Conservation (phyloP, 2,329 filamentous ascomycete genomes). For the Colletotrichum somersetense region DNA sequence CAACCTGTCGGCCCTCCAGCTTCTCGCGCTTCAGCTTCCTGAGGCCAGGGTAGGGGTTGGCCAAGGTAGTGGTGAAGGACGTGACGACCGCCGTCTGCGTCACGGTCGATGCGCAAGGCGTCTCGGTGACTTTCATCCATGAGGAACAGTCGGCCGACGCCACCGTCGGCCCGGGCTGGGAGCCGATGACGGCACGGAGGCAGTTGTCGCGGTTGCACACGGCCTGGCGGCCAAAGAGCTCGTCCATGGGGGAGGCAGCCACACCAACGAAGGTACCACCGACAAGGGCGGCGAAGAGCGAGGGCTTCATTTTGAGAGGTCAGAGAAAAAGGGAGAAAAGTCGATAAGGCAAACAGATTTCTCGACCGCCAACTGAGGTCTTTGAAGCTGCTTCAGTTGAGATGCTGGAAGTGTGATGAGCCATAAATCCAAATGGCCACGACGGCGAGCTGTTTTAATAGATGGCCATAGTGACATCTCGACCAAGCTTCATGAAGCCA, state of each 20-base stretch:
- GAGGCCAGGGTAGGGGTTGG: slow-evolving; percentile 17
- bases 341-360: background rate
- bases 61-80: slow-evolving; percentile 26
- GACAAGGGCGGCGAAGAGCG: background rate
- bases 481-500: background rate
- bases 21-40: slow-evolving; percentile 21
- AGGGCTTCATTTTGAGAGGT: slow-evolving; percentile 18
- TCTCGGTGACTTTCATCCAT: slow-evolving; percentile 25
- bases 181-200: slow-evolving; percentile 20
- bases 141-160: slow-evolving; percentile 21
- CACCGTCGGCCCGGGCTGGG: too few species aligned
- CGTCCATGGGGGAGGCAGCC: slow-evolving; percentile 25
- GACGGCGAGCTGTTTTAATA: slow-evolving; percentile 8
- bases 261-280: slow-evolving; percentile 12
- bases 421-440: too few species aligned
- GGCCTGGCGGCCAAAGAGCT: too few species aligned
- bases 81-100: slow-evolving; percentile 18
- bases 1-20: slow-evolving; percentile 10
- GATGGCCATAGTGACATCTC: background rate
- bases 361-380: background rate
- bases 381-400: background rate
- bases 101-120: slow-evolving; percentile 19
- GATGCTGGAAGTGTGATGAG: background rate
- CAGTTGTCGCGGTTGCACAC: slow-evolving; percentile 35
- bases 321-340: background rate